A percentile compares a stretch with the other conserved stretches of the same genome.
Evolutionary conservation across 202 grass and related monocot species (phyloP).

Genomic region (Setaria italica): DNA sequence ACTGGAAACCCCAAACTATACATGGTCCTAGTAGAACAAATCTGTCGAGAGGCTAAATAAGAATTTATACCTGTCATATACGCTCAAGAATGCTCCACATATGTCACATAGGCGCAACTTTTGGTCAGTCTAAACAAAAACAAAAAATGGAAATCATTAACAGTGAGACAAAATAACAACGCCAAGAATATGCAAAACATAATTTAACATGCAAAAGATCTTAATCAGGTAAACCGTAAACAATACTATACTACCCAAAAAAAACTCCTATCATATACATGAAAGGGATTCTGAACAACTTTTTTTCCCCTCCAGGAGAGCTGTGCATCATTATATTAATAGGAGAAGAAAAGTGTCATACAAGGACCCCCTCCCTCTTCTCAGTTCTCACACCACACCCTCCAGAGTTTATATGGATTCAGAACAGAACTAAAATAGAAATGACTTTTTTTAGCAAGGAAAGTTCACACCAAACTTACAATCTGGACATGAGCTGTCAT

Average conservation of each 20-base stretch:
- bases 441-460: slow-evolving; percentile 9
- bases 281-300: neutral
- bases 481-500: slow-evolving; percentile 78
- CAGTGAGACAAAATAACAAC: slow-evolving; percentile 27
- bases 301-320: no score
- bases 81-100: slow-evolving; percentile 98
- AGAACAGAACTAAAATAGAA: neutral
- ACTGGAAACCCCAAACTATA: slow-evolving; percentile 53
- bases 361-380: no score
- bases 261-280: neutral
- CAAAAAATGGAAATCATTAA: slow-evolving; percentile 25
- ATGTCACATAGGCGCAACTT: slow-evolving; percentile 97
- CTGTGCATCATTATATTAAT: no score
- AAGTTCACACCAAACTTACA: slow-evolving; percentile 65
- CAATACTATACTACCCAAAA: neutral
- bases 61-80: slow-evolving; percentile 88
- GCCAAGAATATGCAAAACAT: slow-evolving; percentile 6
- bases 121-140: slow-evolving; percentile 82
- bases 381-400: no score
- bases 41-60: slow-evolving; percentile 22
- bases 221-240: neutral
- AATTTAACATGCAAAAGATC: neutral
- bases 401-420: neutral
- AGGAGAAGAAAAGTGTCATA: no score
- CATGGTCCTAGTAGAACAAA: slow-evolving; percentile 32